Percentiles rank a stretch among this genome's conserved stretches.
phyloP scores from a whole-genome alignment of 345 rosid genomes.

The Eucalyptus curtisii region DNA sequence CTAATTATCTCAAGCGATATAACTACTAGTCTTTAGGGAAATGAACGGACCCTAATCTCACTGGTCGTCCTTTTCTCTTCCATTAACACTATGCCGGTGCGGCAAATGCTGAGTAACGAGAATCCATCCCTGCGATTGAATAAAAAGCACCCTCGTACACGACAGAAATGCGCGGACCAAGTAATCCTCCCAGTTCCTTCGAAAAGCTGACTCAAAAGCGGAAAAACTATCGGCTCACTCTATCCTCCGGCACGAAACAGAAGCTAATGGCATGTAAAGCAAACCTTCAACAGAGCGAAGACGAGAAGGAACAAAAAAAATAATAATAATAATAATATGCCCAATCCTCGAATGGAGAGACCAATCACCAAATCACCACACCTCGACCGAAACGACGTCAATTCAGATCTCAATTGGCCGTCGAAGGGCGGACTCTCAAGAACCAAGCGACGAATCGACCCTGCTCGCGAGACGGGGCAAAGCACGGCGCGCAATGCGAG shows the following conservation, averaged over 20 bases:
- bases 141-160: background rate
- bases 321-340: background rate
- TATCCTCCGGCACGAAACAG: background rate
- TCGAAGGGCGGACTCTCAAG: background rate
- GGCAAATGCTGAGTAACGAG: background rate
- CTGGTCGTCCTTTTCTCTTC: background rate
- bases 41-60: background rate
- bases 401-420: background rate
- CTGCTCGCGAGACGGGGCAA: background rate
- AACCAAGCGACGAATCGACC: background rate
- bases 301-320: background rate
- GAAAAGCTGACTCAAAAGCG: background rate
- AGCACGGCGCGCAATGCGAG: background rate
- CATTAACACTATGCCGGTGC: background rate
- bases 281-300: background rate
- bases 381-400: background rate
- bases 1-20: no score
- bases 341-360: background rate
- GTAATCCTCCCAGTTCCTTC: background rate
- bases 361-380: background rate
- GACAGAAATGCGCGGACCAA: background rate
- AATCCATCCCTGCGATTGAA: background rate
- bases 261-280: background rate
- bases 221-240: background rate
- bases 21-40: background rate